Conservation (phyloP, 2,329 filamentous ascomycete species). For the Neonectria coccinea region DNA sequence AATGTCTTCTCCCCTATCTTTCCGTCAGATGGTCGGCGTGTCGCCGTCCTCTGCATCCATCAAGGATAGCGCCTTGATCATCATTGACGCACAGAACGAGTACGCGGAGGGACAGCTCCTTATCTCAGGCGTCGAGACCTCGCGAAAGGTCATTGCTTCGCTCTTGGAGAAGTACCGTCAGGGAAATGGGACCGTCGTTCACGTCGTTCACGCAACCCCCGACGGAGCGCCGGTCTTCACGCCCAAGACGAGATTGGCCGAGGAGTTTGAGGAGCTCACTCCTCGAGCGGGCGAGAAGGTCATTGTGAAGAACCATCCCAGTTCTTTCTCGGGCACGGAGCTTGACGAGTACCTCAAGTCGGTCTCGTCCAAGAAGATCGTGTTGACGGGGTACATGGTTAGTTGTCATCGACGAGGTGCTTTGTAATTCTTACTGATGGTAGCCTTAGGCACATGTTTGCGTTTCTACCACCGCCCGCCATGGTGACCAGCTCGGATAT, state of each 20-base stretch:
- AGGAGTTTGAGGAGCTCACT: slow-evolving; percentile 70
- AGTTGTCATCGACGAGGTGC: slow-evolving; percentile 28
- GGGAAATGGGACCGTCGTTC: slow-evolving; percentile 63
- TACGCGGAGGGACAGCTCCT: slow-evolving; percentile 70
- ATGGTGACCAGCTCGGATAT: slow-evolving; percentile 70
- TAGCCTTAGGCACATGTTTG: slow-evolving; percentile 68
- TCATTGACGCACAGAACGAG: slow-evolving; percentile 79
- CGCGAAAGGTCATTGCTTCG: slow-evolving; percentile 66
- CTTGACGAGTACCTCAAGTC: slow-evolving; percentile 64
- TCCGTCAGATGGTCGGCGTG: slow-evolving; percentile 66
- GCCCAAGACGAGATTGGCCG: slow-evolving; percentile 67
- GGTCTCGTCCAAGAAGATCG: slow-evolving; percentile 67
- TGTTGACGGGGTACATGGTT: slow-evolving; percentile 70
- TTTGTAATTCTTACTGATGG: background rate
- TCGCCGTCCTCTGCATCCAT: slow-evolving; percentile 66
- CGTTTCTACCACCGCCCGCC: slow-evolving; percentile 72
- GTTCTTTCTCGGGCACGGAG: slow-evolving; percentile 70
- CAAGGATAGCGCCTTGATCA: slow-evolving; percentile 70
- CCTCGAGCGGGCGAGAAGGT: slow-evolving; percentile 67
- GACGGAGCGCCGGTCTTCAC: slow-evolving; percentile 75
- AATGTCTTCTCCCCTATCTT: slow-evolving; percentile 33
- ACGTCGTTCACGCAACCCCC: slow-evolving; percentile 70
- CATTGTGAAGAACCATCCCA: slow-evolving; percentile 68
- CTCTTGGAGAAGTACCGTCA: slow-evolving; percentile 72
- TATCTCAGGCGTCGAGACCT: slow-evolving; percentile 63